Conservation (phyloP, 2,329 filamentous ascomycete species). For the Bipolaris victoriae region DNA sequence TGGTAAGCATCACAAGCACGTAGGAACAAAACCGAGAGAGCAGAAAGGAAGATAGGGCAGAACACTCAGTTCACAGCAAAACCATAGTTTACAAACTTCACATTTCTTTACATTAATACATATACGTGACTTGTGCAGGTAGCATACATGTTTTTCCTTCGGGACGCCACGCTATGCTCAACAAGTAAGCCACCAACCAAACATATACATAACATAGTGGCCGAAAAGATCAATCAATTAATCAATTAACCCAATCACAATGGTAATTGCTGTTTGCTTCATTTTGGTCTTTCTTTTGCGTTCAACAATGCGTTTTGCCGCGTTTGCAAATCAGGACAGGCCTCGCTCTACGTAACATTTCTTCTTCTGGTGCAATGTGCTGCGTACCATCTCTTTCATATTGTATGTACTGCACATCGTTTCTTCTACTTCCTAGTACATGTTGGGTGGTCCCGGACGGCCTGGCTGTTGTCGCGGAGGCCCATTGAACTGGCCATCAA, state of each 20-base stretch:
- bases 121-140: too few relatives aligned
- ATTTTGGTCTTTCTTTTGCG: background rate
- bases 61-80: too few relatives aligned
- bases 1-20: too few relatives aligned
- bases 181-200: background rate
- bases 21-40: too few relatives aligned
- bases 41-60: too few relatives aligned
- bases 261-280: background rate
- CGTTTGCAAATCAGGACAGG: background rate
- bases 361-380: background rate
- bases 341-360: background rate
- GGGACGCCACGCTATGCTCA: background rate
- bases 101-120: too few relatives aligned
- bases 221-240: background rate
- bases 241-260: background rate
- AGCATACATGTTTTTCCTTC: too few relatives aligned
- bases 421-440: slow-evolving; percentile 30
- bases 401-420: background rate
- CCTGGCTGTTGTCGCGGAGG: slow-evolving; percentile 37
- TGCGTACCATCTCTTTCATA: background rate
- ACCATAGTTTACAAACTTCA: too few relatives aligned
- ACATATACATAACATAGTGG: background rate
- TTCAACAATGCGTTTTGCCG: background rate
- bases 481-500: slow-evolving; percentile 44
- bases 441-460: slow-evolving; percentile 41